Evolutionary conservation across 805 yeast genomes (phyloP), one percentile per base, ranked within the genome.

Genomic region (Ogataea naganishii): DNA sequence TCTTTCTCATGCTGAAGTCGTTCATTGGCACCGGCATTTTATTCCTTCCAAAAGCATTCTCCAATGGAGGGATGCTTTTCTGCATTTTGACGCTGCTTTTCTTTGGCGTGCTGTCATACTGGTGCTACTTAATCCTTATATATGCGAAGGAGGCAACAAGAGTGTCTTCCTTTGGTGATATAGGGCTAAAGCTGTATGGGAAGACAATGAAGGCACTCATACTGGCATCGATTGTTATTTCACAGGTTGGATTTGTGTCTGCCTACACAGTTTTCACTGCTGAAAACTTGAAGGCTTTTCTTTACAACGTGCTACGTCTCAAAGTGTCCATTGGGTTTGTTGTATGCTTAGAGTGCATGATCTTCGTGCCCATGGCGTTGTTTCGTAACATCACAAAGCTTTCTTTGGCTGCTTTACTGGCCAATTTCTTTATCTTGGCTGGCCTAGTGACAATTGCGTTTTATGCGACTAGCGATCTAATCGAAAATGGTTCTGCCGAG

Each of bases 261-360:
- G 84, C 92, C 0, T 82, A 82, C 49, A 75, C 80, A 40, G 82
- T 82, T 2, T 82, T 82, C 53, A 80, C 89, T 0, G 72, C 83
- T 1, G 80, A 79, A 37, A 82, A 81, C 47, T 44, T 81, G 18
- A 59, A 64, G 23, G 86, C 89, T 1, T 80, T 82, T 44, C 33
- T 72, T 3, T 44, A 45, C 5, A 76, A 74, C 44, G 63, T 74
- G 2, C 59, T 72, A n/a, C 54, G 59, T 4, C 36, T 52, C 8
- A 45, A 64, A 3, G 34, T 66, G 2, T 51, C 65, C 7, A 56
- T 69, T 13, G 57, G 62, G 8, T 49, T 56, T 25, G 60, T 76
- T 38, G 75, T 80, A 37, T 29, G 66, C 2, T 41, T 67, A 16
- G 85, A 82, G 48, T 54, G 77, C 14, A 24, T 73, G 2, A 47